Conservation (phyloP, 2,329 filamentous ascomycete species). For the Pezicula rhizophila region DNA sequence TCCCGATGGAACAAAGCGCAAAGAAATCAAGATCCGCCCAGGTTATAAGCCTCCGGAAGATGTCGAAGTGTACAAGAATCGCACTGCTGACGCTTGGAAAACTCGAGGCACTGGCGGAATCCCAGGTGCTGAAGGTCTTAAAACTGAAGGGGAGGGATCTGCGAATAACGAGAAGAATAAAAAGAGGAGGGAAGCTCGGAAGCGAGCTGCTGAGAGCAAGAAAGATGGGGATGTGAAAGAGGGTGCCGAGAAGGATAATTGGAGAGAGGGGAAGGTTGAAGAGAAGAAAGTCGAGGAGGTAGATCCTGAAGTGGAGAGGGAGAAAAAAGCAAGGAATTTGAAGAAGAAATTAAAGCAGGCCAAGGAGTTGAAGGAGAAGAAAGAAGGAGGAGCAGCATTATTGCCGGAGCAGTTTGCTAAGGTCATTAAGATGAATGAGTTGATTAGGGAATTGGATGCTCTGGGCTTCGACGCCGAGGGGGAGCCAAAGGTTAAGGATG, state of each 20-base stretch:
- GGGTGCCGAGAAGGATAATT: conserved; percentile 23
- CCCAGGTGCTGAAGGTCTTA: conserved; percentile 63
- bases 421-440: conserved; percentile 93
- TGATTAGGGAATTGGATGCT: conserved; percentile 79
- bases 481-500: conserved; percentile 44
- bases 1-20: conserved; percentile 83
- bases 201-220: conserved; percentile 42
- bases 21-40: conserved; percentile 88
- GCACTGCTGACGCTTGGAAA: conserved; percentile 78
- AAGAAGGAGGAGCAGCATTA: conserved; percentile 75
- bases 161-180: conserved; percentile 75
- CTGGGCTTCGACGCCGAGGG: conserved; percentile 80
- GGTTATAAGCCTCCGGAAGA: conserved; percentile 94
- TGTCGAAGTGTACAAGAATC: conserved; percentile 92
- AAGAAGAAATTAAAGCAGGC: conserved; percentile 95
- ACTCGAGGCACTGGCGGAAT: conserved; percentile 65
- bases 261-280: conserved; percentile 15
- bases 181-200: conserved; percentile 65
- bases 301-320: conserved; percentile 70
- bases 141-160: conserved; percentile 41
- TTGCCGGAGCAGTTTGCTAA: conserved; percentile 95
- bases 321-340: conserved; percentile 88
- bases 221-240: conserved; percentile 32
- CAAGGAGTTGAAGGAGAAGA: conserved; percentile 83
- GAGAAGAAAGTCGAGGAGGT: conserved; percentile 34